Evolutionary conservation across 1,284 basidiomycete species (phyloP), one percentile per base, ranked within the genome.

Genomic region (Pholiota adiposa): DNA sequence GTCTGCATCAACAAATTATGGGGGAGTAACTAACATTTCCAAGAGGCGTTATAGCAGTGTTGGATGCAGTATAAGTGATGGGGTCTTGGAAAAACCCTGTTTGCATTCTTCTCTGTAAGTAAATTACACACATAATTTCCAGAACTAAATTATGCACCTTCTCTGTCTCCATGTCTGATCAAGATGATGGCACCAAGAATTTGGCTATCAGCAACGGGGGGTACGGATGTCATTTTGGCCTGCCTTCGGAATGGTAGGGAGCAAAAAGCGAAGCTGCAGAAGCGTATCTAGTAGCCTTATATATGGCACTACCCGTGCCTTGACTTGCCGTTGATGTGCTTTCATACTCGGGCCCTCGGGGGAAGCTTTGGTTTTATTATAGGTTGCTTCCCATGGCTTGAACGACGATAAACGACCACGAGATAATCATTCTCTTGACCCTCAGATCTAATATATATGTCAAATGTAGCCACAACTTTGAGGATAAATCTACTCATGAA

Each of bases 21-120:
- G 18, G 43, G 46, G 56, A 23, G 38, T 23, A 36, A 48, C 77
- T 54, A 65, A 90, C 89, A 70, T 87, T 88, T 51, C 93, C 93
- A 27, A 94, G 79, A 16, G 92, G 85, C 0, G 93, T 95, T 65
- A 93, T 85, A 58, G 80, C 77, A 8, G 92, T 93, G 46, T 79
- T 76, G 6, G 82, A 80, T 4, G 88, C 79, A 11, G 83, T 76
- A 74, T 94, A 93, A 7, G 81, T 85, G 29, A 73, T 73, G n/a
- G 88, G 86, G 68, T 80, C 72, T 69, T 92, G 90, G 72, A 85
- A 88, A 68, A 88, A 90, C 7, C 78, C 79, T 81, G 44, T 16
- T 18, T 36, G 34, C 34, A 27, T 27, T 9, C 18, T 50, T 56
- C 38, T 59, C 44, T 38, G 38, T 51, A 23, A 38, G 48, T 19